phyloP scores from a whole-genome alignment of 768 basidiomycete genomes.

The Terana coerulea region DNA sequence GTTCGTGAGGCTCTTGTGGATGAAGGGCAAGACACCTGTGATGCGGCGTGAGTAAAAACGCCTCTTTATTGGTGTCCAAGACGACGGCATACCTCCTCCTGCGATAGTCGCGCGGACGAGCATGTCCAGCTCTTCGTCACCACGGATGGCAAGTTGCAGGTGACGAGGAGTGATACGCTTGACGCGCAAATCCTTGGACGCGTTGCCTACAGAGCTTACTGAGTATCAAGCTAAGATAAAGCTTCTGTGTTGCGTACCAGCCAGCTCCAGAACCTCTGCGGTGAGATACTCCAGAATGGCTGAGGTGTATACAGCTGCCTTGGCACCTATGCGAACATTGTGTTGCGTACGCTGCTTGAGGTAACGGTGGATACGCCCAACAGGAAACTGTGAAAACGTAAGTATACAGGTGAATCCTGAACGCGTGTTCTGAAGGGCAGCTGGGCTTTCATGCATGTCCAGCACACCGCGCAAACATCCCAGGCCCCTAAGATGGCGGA shows the following conservation, averaged over 20 bases:
- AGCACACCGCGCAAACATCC: background rate
- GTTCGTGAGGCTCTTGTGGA: slow-evolving; percentile 76
- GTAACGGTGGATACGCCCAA: slow-evolving; percentile 96
- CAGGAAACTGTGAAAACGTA: slow-evolving; percentile 66
- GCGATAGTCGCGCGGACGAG: slow-evolving; percentile 94
- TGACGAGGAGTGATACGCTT: slow-evolving; percentile 97
- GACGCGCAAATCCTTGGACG: slow-evolving; percentile 94
- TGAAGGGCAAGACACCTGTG: slow-evolving; percentile 76
- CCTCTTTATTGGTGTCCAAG: too few species aligned
- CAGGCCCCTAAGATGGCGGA: slow-evolving; percentile 16
- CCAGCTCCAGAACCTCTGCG: slow-evolving; percentile 93
- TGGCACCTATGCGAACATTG: slow-evolving; percentile 95
- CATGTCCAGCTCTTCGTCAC: slow-evolving; percentile 96
- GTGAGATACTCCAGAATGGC: slow-evolving; percentile 96
- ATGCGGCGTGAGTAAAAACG: background rate
- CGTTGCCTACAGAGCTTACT: slow-evolving; percentile 61
- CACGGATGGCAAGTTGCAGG: slow-evolving; percentile 92
- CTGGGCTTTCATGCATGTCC: background rate
- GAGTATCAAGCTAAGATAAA: background rate
- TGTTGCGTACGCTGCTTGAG: slow-evolving; percentile 89
- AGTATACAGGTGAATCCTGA: background rate
- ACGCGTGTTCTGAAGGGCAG: background rate
- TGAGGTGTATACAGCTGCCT: slow-evolving; percentile 95
- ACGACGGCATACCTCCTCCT: slow-evolving; percentile 44
- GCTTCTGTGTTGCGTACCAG: slow-evolving; percentile 51